Conservation (phyloP, 2,329 filamentous ascomycete genomes). For the Pseudopyricularia cyperi region DNA sequence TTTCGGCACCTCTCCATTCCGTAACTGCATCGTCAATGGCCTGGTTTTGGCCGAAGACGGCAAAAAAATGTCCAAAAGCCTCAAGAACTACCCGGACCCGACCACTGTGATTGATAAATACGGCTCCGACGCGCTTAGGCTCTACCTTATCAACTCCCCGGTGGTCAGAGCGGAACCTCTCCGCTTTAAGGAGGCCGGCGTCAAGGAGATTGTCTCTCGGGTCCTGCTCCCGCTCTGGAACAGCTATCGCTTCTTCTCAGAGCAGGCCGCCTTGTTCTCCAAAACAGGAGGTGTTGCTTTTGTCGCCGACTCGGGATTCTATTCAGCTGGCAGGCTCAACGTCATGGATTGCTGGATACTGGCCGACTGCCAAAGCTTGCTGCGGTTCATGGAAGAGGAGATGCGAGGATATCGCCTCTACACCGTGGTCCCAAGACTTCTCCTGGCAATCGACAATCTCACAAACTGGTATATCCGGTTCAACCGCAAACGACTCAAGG, state of each 20-base stretch:
- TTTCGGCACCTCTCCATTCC: conserved; percentile 74
- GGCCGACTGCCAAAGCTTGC: conserved; percentile 78
- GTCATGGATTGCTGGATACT: conserved; percentile 96
- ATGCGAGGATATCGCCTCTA: conserved; percentile 58
- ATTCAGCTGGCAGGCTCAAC: conserved; percentile 31
- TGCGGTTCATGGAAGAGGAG: conserved; percentile 85
- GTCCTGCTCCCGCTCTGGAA: conserved; percentile 90
- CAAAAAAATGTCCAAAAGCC: conserved; percentile 96
- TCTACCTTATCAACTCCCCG: conserved; percentile 93
- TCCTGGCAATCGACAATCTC: conserved; percentile 74
- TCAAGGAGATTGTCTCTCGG: conserved; percentile 89
- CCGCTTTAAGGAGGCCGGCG: conserved; percentile 79
- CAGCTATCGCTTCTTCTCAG: conserved; percentile 42
- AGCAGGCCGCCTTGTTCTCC: not conserved
- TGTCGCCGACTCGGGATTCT: not conserved
- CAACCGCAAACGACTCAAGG: conserved; percentile 82
- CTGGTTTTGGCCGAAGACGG: conserved; percentile 89
- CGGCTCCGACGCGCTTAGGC: conserved; percentile 78
- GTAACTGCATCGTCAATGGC: conserved; percentile 90
- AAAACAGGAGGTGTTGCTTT: not conserved
- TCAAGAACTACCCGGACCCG: conserved; percentile 94
- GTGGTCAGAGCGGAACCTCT: conserved; percentile 85
- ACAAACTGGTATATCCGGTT: conserved; percentile 96
- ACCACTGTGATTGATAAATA: conserved; percentile 71
- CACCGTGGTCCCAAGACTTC: conserved; percentile 76